Evolutionary conservation across 345 rosid genomes (phyloP), one percentile per base, ranked within the genome.

Genomic region (Crucihimalaya himalaica): DNA sequence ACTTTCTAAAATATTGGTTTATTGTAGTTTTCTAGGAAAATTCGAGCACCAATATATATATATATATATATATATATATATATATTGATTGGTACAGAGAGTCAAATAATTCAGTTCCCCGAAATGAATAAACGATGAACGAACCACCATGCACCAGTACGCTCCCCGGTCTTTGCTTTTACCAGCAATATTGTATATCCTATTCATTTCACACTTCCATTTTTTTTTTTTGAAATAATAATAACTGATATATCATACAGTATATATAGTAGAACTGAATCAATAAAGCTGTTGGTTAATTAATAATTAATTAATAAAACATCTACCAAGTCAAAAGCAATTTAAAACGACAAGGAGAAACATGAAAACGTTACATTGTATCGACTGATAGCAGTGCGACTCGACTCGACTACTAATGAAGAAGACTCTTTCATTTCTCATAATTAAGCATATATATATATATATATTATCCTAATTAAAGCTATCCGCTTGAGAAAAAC

Each of bases 401-500:
- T n/a, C n/a, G n/a, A n/a, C n/a, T n/a, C n/a, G n/a, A n/a, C 25
- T 23, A 23, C 25, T 23, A 3, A 23, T 23, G 25, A 23, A 23
- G 25, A 23, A 23, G 25, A 23, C 25, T 23, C 25, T 23, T 23
- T 23, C 2, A 23, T 3, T 23, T 23, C 25, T 23, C 25, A 23
- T 23, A 23, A 23, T 23, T 23, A 23, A 23, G 25, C 25, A 23
- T 2, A 23, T 23, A 23, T 2, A 23, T 23, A 23, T 23, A 23
- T 23, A 23, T 23, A 23, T 23, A 23, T 23, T 23, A 23, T 2
- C 25, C 25, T 23, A n/a, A n/a, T n/a, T n/a, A 23, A 23, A 23
- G 39, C 20, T 16, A 64, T 71, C 95, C 93, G 66, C 79, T 82
- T 5, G 89, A 83, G 87, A 87, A 87, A 71, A 89, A 88, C 68